Evolutionary conservation across 2,329 filamentous ascomycete species (phyloP).

Genomic region (Cercospora sojina): DNA sequence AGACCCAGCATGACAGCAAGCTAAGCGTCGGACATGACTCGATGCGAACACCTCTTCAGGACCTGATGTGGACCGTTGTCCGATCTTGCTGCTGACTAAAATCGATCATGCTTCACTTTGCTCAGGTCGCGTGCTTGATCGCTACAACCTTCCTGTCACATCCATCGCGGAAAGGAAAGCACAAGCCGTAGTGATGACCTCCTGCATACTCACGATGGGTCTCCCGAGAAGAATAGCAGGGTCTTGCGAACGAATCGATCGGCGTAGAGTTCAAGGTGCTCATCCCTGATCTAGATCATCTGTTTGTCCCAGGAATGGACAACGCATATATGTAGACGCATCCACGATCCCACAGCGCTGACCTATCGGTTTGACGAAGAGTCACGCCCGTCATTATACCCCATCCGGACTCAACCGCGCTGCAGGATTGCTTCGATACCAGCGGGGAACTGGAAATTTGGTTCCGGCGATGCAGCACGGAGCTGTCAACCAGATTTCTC

Average conservation of each 20-base stretch:
- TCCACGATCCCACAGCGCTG: neutral
- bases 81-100: neutral
- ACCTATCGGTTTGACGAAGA: neutral
- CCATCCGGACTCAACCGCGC: neutral
- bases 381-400: neutral
- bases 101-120: neutral
- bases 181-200: neutral
- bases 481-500: neutral
- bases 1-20: neutral
- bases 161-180: neutral
- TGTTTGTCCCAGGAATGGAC: neutral
- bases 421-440: neutral
- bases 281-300: neutral
- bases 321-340: neutral
- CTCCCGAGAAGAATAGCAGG: neutral
- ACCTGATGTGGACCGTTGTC: neutral
- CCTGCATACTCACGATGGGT: neutral
- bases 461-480: neutral
- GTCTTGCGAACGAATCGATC: neutral
- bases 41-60: neutral
- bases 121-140: neutral
- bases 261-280: neutral
- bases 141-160: neutral
- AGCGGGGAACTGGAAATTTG: neutral
- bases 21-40: neutral